Conservation (phyloP, 2,329 filamentous ascomycete genomes). For the Drechslerella stenobrocha region DNA sequence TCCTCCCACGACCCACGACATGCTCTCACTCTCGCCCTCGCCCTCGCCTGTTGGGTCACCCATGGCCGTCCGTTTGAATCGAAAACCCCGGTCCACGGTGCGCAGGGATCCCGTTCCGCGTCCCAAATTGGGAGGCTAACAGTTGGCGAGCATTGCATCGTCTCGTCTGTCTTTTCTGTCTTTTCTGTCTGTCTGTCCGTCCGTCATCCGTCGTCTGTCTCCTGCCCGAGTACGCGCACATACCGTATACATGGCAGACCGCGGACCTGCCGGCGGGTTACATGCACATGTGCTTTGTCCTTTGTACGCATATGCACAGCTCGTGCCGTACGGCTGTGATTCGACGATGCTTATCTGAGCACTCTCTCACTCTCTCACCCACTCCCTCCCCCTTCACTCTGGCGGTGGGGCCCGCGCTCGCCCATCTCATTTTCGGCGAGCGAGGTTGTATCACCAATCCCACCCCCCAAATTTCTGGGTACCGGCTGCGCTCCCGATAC, state of each 20-base stretch:
- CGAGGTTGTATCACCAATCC: slow-evolving; percentile 29
- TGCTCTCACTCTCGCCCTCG: slow-evolving; percentile 27
- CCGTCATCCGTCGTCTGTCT: too few species aligned
- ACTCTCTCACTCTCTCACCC: too few species aligned
- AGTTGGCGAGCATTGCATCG: too few species aligned
- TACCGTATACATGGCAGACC: too few species aligned
- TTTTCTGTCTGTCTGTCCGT: slow-evolving; percentile 32
- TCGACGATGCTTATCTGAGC: slow-evolving; percentile 11
- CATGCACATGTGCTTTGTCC: too few species aligned
- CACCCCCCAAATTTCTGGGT: slow-evolving; percentile 48
- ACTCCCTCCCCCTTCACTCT: too few species aligned
- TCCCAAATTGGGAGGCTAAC: slow-evolving; percentile 24
- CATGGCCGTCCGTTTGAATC: slow-evolving; percentile 40
- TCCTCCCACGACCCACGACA: too few species aligned
- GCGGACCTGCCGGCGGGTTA: too few species aligned
- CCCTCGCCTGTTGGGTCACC: slow-evolving; percentile 6
- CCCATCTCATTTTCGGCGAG: slow-evolving; percentile 39
- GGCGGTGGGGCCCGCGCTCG: slow-evolving; percentile 35
- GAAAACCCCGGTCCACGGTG: slow-evolving; percentile 24
- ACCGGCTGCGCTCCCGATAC: slow-evolving; percentile 49
- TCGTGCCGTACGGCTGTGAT: not conserved
- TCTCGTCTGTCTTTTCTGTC: too few species aligned
- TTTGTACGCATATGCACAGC: not conserved
- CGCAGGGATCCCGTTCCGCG: slow-evolving; percentile 45
- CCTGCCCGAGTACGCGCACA: too few species aligned